These are phyloP conservation scores for Hygrophoropsis aurantiaca DNA, from an alignment of 768 basidiomycete genomes.

Conservation along the genomic window DNA sequence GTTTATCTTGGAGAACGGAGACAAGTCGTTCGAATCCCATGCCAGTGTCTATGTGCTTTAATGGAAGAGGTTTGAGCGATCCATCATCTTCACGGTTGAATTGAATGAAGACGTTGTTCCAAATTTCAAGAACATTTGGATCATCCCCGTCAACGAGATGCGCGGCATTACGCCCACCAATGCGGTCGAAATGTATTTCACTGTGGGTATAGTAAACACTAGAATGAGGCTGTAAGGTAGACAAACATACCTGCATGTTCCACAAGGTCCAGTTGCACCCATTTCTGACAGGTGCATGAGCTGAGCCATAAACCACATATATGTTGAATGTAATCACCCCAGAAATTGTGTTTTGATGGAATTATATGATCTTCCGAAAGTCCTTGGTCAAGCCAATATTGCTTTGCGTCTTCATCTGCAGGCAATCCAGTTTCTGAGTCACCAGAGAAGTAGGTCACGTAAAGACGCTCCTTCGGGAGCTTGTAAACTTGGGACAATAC, in stretches of 20 bases:
- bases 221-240: background rate
- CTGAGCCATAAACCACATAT: background rate
- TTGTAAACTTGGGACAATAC: constrained; percentile 87
- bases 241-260: constrained; percentile 77
- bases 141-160: constrained; percentile 95
- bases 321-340: constrained; percentile 63
- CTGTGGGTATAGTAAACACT: constrained; percentile 36
- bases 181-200: constrained; percentile 95
- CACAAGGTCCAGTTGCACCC: constrained; percentile 97
- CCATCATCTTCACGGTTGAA: constrained; percentile 95
- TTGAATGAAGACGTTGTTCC: constrained; percentile 99
- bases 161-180: constrained; percentile 95
- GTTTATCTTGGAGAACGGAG: constrained; percentile 85
- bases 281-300: constrained; percentile 66
- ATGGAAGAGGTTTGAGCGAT: constrained; percentile 75
- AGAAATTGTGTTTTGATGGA: constrained; percentile 97
- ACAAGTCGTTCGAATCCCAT: constrained; percentile 99
- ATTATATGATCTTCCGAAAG: constrained; percentile 88
- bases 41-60: constrained; percentile 96
- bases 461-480: constrained; percentile 86
- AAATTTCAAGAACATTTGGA: constrained; percentile 95
- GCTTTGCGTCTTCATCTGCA: constrained; percentile 84
- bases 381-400: constrained; percentile 87
- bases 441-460: constrained; percentile 98
- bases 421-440: constrained; percentile 82